Base-by-base conservation (phyloP, 1,284 basidiomycete genomes). In the Apiotrichum akiyoshidainum region DNA sequence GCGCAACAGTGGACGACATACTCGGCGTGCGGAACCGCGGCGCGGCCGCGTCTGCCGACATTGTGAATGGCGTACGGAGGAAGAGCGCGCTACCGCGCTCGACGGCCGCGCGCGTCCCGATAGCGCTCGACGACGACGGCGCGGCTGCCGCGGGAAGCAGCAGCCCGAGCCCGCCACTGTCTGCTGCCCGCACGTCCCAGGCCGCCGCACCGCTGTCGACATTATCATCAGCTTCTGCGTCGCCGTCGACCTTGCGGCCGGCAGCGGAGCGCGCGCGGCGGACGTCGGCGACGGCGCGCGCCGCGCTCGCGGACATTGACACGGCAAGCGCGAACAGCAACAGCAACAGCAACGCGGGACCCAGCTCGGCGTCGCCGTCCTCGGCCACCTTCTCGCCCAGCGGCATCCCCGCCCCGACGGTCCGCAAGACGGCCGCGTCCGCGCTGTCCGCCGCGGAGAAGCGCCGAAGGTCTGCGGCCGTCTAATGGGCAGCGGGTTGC, bases 61-160 rank as follows among this genome's bases (percentile, higher is more conserved):
- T 31, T 31, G 50, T 51, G 17, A 49, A 35, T n/a, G 61, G 58
- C 49, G 58, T 63, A 34, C 58, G 61, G 26, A 55, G 61, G 13
- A 63, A 63, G 53, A 55, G 52, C 42, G 55, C 58, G 8, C 46
- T 63, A n/a, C 61, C 61, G 0, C 55, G 61, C 14, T 54, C 52
- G 16, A 47, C 49, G 1, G 21, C 54, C 12, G 3, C 12, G 22
- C 45, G 22, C 16, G 45, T 16, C 19, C n/a, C 42, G 5, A 6
- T 21, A 2, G 19, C 42, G 19, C 11, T 21, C 5, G 42, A 19
- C n/a, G 12, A 21, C 17, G 19, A 21, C 1, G 19, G 5, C 2
- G 42, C 8, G 5, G 10, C 8, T 1, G 19, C 10, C 2, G n/a
- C 17, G 19, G 19, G 19, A 11, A 10, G 4, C 42, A 11, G 19